Evolutionary conservation across 345 rosid species (phyloP), one percentile per base, ranked within the genome.

Genomic region (Populus ilicifolia): DNA sequence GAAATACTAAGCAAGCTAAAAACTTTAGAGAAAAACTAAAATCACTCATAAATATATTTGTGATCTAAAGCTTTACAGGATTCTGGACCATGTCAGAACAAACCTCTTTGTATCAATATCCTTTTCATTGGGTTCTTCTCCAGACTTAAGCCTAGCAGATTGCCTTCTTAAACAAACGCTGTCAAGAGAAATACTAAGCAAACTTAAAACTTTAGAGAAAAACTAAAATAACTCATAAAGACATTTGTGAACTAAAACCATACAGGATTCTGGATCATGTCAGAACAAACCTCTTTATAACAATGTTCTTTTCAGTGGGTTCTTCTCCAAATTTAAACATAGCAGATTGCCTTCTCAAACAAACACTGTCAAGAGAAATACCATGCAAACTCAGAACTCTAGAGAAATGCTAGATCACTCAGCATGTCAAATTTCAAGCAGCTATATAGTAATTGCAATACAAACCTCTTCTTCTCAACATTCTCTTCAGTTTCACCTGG

Each of bases 401-500:
- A 36, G 7, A 59, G 16, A 11, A 39, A 44, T 67, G 69, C 41
- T 17, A 29, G 33, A 77, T n/a, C 35, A 73, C 21, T n/a, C 16
- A n/a, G 23, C 20, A 77, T 56, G 64, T 67, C 52, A 75, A 67
- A 67, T 62, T n/a, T 79, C 68, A 62, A 54, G 71, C 18, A 39
- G 52, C 43, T 11, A 25, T 21, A 70, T 33, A 13, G 35, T 59
- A 68, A 13, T 23, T 67, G 36, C 68, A 52, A 63, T 67, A 75
- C 80, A 71, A 66, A 90, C 94, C 94, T 79, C 39, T 75, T 77
- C 71, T 76, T 78, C 20, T 82, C 84, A 73, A 73, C 64, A 59
- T 72, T 65, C 79, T 72, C 83, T 76, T 79, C 75, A 71, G 75
- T 59, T 65, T 84, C 84, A 69, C 71, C 59, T 78, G 77, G 69